Evolutionary conservation across 2,329 filamentous ascomycete genomes (phyloP).

Genomic region (Arthroderma sp.): DNA sequence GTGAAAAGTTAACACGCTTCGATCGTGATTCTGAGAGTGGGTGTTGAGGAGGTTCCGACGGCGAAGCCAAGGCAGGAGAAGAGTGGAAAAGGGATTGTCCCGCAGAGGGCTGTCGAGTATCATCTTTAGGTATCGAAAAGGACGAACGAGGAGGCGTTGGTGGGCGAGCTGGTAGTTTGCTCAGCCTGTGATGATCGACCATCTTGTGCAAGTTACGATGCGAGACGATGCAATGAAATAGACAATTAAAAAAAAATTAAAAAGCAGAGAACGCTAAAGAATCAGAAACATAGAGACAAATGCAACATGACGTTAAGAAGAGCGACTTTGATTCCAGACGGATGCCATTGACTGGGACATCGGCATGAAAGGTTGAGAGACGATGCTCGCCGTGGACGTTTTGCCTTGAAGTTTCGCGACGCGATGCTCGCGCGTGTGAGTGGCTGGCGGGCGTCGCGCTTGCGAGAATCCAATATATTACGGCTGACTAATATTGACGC

Average conservation of each 20-base stretch:
- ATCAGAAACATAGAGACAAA: neutral
- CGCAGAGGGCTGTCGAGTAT: neutral
- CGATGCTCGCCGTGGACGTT: too few species aligned
- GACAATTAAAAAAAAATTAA: neutral
- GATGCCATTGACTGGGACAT: too few species aligned
- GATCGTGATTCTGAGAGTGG: conserved; percentile 25
- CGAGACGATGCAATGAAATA: neutral
- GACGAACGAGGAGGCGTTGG: conserved; percentile 41
- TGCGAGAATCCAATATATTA: too few species aligned
- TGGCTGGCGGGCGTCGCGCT: too few species aligned
- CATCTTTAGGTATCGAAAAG: neutral
- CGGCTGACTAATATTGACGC: too few species aligned
- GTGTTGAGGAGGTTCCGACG: conserved; percentile 14
- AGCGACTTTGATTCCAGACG: neutral
- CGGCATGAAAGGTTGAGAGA: too few species aligned
- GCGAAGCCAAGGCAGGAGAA: conserved; percentile 25
- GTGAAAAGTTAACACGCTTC: conserved; percentile 52
- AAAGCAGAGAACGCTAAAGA: conserved; percentile 1
- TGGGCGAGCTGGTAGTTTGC: conserved; percentile 37
- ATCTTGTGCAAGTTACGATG: conserved; percentile 16
- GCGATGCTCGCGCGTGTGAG: too few species aligned
- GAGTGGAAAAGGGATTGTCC: conserved; percentile 4
- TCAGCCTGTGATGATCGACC: conserved; percentile 30
- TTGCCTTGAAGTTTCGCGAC: too few species aligned
- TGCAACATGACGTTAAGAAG: neutral